Base-by-base conservation (phyloP, 2,329 filamentous ascomycete genomes). In the Xylariaceae sp. region DNA sequence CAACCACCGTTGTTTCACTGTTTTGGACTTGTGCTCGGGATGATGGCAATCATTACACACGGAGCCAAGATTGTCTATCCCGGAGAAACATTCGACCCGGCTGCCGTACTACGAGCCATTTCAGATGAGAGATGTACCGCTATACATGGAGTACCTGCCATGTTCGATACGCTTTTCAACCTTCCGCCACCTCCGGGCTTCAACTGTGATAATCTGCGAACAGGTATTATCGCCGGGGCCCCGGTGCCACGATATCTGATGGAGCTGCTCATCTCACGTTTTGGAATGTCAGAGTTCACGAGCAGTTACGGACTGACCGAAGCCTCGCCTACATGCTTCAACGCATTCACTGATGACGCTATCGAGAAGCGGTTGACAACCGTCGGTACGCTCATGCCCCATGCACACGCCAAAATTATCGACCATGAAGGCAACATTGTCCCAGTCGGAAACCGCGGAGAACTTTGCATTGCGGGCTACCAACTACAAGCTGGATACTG, bases 1-100 rank as follows among this genome's bases (percentile, higher is more conserved):
- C 88, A 88, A 3, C 88, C 89, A 0, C 89, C 89, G 0, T 76
- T 94, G 3, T 94, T 94, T 74, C 89, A 94, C 72, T 92, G 87
- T 72, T 92, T 92, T 63, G 88, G 88, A 1, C 78, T 92, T 7
- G 87, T 91, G 1, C 79, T 90, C 3, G 88, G 88, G 9, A 75
- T 91, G 40, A 77, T 91, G 48, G 83, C 86, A 1, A 76, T 82
- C 39, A 69, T 90, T 45, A 90, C 86, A 0, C 87, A 91, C 64
- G 87, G 88, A 42, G 81, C 81, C 36, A 87, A 86, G 66, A 83
- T 90, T 44, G 82, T 92, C 10, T 89, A 89, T 61, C 87, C 89
- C 0, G 79, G 80, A 55, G 85, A 90, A 60, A 81, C 85, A 0
- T 92, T 92, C 61, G 84, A 89, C 58, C 76, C 86, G 1, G 67